Conservation (phyloP, 2,329 filamentous ascomycete species). For the Cercospora canescens region DNA sequence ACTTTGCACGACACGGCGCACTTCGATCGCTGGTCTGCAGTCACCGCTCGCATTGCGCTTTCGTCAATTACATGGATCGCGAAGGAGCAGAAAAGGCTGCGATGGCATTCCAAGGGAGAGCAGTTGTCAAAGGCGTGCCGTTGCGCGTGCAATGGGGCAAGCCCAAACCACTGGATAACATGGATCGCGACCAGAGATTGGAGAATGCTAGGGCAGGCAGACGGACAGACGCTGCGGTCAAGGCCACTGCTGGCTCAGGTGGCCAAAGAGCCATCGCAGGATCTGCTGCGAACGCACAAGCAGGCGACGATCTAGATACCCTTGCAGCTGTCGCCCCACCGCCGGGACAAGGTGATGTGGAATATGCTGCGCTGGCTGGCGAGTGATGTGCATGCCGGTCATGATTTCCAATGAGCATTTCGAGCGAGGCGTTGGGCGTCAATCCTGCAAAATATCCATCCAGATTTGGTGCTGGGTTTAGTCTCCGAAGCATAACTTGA, state of each 20-base stretch:
- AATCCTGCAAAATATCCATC: not conserved
- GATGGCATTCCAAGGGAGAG: constrained; percentile 79
- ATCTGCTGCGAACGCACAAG: constrained; percentile 42
- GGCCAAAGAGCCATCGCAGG: constrained; percentile 31
- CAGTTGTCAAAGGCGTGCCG: constrained; percentile 87
- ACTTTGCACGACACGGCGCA: constrained; percentile 86
- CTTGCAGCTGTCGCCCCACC: constrained; percentile 67
- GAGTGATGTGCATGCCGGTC: constrained; percentile 51
- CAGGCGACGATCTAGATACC: constrained; percentile 44
- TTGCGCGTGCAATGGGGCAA: constrained; percentile 89
- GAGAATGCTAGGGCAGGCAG: constrained; percentile 79
- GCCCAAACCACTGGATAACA: constrained; percentile 85
- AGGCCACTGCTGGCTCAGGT: constrained; percentile 30
- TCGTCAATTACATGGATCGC: constrained; percentile 88
- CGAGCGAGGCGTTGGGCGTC: constrained; percentile 19
- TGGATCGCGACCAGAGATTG: constrained; percentile 82
- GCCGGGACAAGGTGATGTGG: constrained; percentile 73
- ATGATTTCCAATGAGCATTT: not conserved
- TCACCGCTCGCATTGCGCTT: constrained; percentile 95
- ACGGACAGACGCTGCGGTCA: constrained; percentile 42
- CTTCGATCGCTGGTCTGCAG: constrained; percentile 93
- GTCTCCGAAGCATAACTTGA: not conserved
- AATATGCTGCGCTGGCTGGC: constrained; percentile 83
- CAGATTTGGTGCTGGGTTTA: not conserved
- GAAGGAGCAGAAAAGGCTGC: constrained; percentile 85